phyloP scores from a whole-genome alignment of 768 basidiomycete genomes.

The Tricholoma sp. region DNA sequence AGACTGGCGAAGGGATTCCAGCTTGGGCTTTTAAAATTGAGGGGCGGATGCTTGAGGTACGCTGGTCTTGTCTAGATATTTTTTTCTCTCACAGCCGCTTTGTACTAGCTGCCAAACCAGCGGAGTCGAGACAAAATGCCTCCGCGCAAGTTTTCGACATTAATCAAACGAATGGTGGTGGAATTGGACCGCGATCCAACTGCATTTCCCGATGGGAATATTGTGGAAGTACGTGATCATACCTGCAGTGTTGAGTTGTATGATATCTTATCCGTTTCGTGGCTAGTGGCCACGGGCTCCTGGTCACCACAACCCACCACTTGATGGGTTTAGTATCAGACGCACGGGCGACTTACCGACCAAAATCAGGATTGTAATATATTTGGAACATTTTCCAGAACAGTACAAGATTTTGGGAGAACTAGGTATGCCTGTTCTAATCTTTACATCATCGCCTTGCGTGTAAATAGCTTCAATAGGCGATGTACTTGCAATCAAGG shows the following conservation, averaged over 20 bases:
- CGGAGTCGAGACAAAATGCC: slow-evolving; percentile 57
- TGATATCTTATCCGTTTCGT: background rate
- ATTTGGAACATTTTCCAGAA: slow-evolving; percentile 84
- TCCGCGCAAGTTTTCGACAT: slow-evolving; percentile 77
- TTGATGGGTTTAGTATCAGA: slow-evolving; percentile 85
- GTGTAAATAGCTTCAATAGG: slow-evolving; percentile 29
- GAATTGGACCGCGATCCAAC: slow-evolving; percentile 84
- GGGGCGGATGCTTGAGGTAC: slow-evolving; percentile 77
- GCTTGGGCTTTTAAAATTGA: slow-evolving; percentile 88
- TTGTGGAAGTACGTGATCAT: slow-evolving; percentile 67
- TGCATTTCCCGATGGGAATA: slow-evolving; percentile 79
- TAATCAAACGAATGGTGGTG: slow-evolving; percentile 79
- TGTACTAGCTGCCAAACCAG: slow-evolving; percentile 49
- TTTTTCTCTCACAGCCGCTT: background rate
- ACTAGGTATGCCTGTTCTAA: slow-evolving; percentile 43
- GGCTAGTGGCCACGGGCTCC: slow-evolving; percentile 59
- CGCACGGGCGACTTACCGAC: slow-evolving; percentile 77
- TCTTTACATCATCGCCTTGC: background rate
- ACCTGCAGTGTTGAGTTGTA: background rate
- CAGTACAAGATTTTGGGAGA: slow-evolving; percentile 78
- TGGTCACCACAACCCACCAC: slow-evolving; percentile 49
- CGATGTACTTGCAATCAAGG: slow-evolving; percentile 69
- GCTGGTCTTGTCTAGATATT: slow-evolving; percentile 14
- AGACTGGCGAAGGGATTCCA: slow-evolving; percentile 85
- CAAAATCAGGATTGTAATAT: slow-evolving; percentile 76